Conservation (phyloP, 768 basidiomycete genomes). For the Lepiota brunneoincarnata region DNA sequence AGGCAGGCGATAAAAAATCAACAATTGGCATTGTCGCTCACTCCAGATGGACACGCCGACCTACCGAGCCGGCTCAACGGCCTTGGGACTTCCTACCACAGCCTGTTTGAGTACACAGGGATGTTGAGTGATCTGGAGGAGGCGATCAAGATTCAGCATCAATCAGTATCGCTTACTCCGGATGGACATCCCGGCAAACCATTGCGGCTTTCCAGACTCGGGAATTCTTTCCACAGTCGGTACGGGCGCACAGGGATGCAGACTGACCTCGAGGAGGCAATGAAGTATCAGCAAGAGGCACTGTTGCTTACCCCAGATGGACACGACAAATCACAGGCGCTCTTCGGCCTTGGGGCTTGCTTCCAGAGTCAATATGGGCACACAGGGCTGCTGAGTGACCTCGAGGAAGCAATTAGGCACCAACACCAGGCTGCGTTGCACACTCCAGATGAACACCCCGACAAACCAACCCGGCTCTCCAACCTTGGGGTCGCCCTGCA, state of each 20-base stretch:
- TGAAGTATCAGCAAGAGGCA: background rate
- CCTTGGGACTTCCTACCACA: too few species aligned
- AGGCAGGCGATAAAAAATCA: too few species aligned
- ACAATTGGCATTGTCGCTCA: too few species aligned
- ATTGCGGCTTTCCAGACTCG: background rate
- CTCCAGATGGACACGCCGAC: too few species aligned
- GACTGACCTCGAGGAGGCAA: background rate
- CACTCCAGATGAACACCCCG: background rate
- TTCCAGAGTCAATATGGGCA: background rate
- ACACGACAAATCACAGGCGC: background rate
- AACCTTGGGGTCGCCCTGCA: background rate
- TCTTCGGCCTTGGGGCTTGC: background rate
- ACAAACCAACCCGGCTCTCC: background rate
- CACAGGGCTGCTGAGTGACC: background rate
- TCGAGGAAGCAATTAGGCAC: background rate
- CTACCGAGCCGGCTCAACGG: too few species aligned
- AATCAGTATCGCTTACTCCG: background rate
- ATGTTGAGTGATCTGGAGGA: background rate
- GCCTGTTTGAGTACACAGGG: too few species aligned
- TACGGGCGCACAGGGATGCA: background rate
- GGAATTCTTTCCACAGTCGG: background rate
- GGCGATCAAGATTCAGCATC: background rate
- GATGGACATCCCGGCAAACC: background rate
- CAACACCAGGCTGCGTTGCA: background rate
- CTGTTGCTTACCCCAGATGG: background rate